Evolutionary conservation across 768 basidiomycete species (phyloP).

Genomic region (Leccinellum luteum): DNA sequence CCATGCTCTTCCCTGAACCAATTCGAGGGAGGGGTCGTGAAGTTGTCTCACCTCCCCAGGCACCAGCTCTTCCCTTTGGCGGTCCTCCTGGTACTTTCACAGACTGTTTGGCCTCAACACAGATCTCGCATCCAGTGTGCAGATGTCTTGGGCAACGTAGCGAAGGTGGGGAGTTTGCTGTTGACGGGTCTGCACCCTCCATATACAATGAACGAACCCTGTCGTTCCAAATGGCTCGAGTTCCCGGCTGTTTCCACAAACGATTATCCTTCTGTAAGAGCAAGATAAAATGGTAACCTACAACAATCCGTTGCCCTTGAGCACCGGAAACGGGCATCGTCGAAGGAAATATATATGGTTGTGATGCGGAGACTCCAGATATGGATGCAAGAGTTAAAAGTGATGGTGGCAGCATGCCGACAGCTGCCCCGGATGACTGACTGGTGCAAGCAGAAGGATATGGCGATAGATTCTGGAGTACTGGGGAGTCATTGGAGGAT

Average conservation of each 20-base stretch:
- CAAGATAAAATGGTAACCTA: constrained; percentile 6
- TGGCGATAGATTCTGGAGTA: constrained; percentile 19
- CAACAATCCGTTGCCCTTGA: constrained; percentile 11
- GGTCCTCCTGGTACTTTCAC: constrained; percentile 27
- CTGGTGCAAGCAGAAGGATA: constrained; percentile 23
- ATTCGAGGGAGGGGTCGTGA: constrained; percentile 20
- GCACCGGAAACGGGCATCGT: not conserved
- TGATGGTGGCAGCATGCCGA: constrained; percentile 29
- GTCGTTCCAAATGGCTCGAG: constrained; percentile 30
- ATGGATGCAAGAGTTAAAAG: constrained; percentile 29
- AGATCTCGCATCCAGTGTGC: constrained; percentile 71
- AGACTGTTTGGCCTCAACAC: constrained; percentile 56
- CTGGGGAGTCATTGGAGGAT: constrained; percentile 24
- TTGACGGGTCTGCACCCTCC: constrained; percentile 58
- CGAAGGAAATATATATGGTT: constrained; percentile 7
- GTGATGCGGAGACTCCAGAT: constrained; percentile 17
- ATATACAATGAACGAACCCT: constrained; percentile 54
- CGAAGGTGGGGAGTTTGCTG: constrained; percentile 59
- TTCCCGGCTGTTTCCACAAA: constrained; percentile 11
- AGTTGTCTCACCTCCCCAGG: constrained; percentile 27
- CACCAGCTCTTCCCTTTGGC: constrained; percentile 18
- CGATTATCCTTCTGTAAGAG: not conserved
- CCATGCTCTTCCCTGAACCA: constrained; percentile 22
- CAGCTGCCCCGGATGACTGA: constrained; percentile 14
- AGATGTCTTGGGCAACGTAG: constrained; percentile 73